A percentile compares a stretch with the other conserved stretches of the same genome.
Conservation (phyloP, 768 basidiomycete species). For the Pisolithus orientalis region DNA sequence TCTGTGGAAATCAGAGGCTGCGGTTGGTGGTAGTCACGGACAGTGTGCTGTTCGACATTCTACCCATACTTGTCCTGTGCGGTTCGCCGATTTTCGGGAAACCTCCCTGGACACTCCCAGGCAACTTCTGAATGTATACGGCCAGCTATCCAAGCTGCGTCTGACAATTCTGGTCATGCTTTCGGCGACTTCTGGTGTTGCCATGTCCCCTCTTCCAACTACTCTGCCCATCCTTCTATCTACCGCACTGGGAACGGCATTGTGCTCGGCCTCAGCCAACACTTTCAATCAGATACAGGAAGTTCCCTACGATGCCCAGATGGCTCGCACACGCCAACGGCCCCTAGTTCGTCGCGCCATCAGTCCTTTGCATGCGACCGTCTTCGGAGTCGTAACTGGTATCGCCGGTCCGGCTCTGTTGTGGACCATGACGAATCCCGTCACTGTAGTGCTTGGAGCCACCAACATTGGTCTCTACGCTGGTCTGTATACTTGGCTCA, state of each 20-base stretch:
- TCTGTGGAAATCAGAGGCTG: slow-evolving; percentile 35
- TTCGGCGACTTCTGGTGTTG: slow-evolving; percentile 88
- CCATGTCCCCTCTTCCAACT: slow-evolving; percentile 83
- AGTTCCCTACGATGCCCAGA: slow-evolving; percentile 94
- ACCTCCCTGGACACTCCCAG: slow-evolving; percentile 40
- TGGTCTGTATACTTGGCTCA: slow-evolving; percentile 88
- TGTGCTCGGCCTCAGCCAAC: slow-evolving; percentile 92
- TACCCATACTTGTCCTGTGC: neutral
- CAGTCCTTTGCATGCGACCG: slow-evolving; percentile 74
- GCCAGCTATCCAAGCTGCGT: slow-evolving; percentile 77
- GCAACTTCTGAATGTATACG: slow-evolving; percentile 60
- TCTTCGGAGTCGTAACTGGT: slow-evolving; percentile 74
- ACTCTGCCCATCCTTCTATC: slow-evolving; percentile 80
- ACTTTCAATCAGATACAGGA: slow-evolving; percentile 94
- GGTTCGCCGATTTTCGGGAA: slow-evolving; percentile 27
- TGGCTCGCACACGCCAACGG: slow-evolving; percentile 82
- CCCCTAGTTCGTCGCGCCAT: slow-evolving; percentile 86
- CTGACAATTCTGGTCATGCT: slow-evolving; percentile 82
- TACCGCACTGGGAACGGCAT: slow-evolving; percentile 81
- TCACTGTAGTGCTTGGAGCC: slow-evolving; percentile 77
- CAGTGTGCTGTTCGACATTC: slow-evolving; percentile 7
- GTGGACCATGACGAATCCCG: slow-evolving; percentile 78
- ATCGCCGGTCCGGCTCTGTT: slow-evolving; percentile 72
- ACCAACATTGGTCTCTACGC: slow-evolving; percentile 88
- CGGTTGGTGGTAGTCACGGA: neutral